Evolutionary conservation across 371 early-diverging fungal genomes (phyloP), one percentile per base, ranked within the genome.

Genomic region (Rhizopus arrhizus): DNA sequence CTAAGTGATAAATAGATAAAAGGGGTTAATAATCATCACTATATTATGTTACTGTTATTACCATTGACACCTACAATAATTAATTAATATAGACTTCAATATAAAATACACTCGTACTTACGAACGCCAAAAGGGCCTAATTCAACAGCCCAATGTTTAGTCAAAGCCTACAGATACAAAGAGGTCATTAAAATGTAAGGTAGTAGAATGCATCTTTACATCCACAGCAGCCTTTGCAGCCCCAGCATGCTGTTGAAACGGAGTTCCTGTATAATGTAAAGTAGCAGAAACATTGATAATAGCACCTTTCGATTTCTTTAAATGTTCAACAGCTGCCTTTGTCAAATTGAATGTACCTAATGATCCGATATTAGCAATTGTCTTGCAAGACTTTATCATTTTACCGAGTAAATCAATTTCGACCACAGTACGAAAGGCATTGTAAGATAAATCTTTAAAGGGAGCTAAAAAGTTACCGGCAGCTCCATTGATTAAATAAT

Each of bases 401-500:
- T 53, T 53, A 40, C 69, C 68, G 12, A 77, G 55, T 29, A 75
- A 60, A 64, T 77, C 82, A 54, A 82, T 83, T 47, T 82, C 83
- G 61, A 83, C 79, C 34, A 82, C 83, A 35, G 84, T 79, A n/a
- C 81, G 77, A 83, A 91, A 93, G 33, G 89, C 93, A 61, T 89
- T 88, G 65, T 86, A 82, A 3, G 87, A 87, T 10, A 93, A 75
- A 40, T 82, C 64, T 43, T 85, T 82, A 48, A 83, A 84, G 36
- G 89, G 75, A 11, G 89, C 79, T 56, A 93, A 74, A 65, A 93
- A 93, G 72, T 93, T 93, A 45, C 93, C 93, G 12, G 93, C 91
- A 29, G 89, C 89, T 49, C 83, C 83, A 47, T 75, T 75, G 64
- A 83, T 82, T 55, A 81, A 69, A 54, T 54, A 77, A 73, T 92